Evolutionary conservation across 345 rosid species (phyloP), one percentile per base, ranked within the genome.

Genomic region (Gossypium longicalyx): DNA sequence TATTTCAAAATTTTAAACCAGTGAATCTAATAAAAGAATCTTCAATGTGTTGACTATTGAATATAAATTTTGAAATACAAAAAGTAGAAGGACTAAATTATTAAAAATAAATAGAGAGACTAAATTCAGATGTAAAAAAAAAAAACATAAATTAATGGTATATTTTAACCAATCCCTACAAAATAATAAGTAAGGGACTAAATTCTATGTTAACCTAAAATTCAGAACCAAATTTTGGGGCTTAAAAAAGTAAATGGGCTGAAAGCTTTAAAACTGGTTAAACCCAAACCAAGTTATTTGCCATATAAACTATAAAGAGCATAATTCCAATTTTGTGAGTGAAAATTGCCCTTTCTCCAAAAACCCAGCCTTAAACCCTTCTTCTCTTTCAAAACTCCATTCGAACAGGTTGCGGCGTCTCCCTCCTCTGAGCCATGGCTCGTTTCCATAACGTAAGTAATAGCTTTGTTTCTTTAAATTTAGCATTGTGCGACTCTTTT

Each of bases 361-460:
- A 34, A 29, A 10, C 25, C 16, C 59, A 10, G 10, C 27, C 15
- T 16, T 25, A 69, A 29, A 69, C 73, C 60, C 73, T 69, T 15
- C 25, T 29, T 52, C 60, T 25, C 58, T 10, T 52, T 9, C 27
- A 4, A 52, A 4, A 34, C 41, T 34, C 41, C 41, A 34, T 25
- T 3, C 44, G 44, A 69, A 38, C 54, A 7, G 56, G 6, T n/a
- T 43, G 38, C 41, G 53, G 57, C 44, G 22, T 25, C 44, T 25
- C 45, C 23, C 15, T 69, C 23, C 34, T n/a, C 20, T 45, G 9
- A 29, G 41, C 56, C 61, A 86, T 87, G 90, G 86, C 74, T 81
- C 88, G 88, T 61, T 78, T 83, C 80, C 71, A 62, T 45, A 85
- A 79, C 74, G 90, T 83, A 80, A 83, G 87, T 72, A 23, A 10